phyloP scores from a whole-genome alignment of 2,329 filamentous ascomycete species.

The Fusarium robinianum region DNA sequence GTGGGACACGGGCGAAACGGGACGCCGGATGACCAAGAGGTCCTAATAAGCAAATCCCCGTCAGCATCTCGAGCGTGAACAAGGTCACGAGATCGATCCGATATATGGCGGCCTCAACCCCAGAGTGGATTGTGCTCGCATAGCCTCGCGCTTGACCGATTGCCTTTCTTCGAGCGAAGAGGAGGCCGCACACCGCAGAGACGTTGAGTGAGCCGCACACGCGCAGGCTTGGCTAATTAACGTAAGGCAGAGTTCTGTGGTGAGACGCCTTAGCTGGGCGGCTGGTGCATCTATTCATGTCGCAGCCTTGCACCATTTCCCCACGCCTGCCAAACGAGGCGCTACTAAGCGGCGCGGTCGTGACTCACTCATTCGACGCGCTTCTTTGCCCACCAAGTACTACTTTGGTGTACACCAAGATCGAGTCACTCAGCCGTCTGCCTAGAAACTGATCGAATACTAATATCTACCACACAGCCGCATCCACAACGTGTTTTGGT shows the following conservation, averaged over 20 bases:
- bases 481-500: too few species aligned
- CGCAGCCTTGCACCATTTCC: slow-evolving; percentile 34
- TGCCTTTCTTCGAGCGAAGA: slow-evolving; percentile 26
- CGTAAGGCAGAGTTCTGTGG: slow-evolving; percentile 2
- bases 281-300: slow-evolving; percentile 28
- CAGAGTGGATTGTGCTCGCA: slow-evolving; percentile 15
- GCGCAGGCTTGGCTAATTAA: too few species aligned
- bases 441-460: slow-evolving; percentile 32
- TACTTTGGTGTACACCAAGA: slow-evolving; percentile 22
- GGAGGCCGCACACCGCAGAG: slow-evolving; percentile 3
- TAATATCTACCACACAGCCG: slow-evolving; percentile 30
- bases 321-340: slow-evolving; percentile 29
- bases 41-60: slow-evolving; percentile 23
- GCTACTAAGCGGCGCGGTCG: slow-evolving; percentile 26
- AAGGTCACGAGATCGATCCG: slow-evolving; percentile 27
- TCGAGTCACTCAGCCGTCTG: slow-evolving; percentile 33
- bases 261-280: slow-evolving; percentile 10
- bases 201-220: too few species aligned
- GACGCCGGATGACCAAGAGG: slow-evolving; percentile 22
- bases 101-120: slow-evolving; percentile 10
- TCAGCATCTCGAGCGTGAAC: slow-evolving; percentile 25
- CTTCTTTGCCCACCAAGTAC: slow-evolving; percentile 19
- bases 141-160: slow-evolving; percentile 20
- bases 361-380: slow-evolving; percentile 32
- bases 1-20: slow-evolving; percentile 20